Conservation (phyloP, 2,329 filamentous ascomycete genomes). For the Paecilomyces sp. region DNA sequence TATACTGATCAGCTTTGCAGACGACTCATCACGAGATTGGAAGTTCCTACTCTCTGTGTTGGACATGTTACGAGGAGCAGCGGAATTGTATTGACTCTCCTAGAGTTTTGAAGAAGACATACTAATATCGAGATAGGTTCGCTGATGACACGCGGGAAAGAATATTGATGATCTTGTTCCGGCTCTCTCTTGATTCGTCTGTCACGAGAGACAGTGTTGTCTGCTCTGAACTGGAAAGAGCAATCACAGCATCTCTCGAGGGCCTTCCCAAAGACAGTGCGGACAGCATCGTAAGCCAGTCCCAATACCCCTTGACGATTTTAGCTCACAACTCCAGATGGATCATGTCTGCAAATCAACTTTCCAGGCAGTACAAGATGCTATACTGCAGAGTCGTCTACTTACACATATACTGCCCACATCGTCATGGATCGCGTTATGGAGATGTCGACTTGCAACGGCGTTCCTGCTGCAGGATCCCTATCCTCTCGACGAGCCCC, state of each 20-base stretch:
- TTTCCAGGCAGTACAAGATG: slow-evolving; percentile 29
- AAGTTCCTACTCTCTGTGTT: slow-evolving; percentile 26
- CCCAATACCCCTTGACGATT: neutral
- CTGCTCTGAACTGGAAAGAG: slow-evolving; percentile 24
- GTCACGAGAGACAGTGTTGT: slow-evolving; percentile 21
- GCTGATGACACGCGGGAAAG: slow-evolving; percentile 22
- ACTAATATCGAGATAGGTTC: slow-evolving; percentile 19
- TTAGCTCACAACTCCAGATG: slow-evolving; percentile 17
- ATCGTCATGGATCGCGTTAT: slow-evolving; percentile 25
- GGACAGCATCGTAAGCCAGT: slow-evolving; percentile 15
- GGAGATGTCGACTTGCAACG: slow-evolving; percentile 34
- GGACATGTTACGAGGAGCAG: slow-evolving; percentile 22
- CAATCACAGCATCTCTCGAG: slow-evolving; percentile 24
- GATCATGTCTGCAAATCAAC: slow-evolving; percentile 17
- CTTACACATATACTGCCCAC: slow-evolving; percentile 33
- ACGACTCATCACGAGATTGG: slow-evolving; percentile 8
- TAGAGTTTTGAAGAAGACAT: neutral
- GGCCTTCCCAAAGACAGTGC: slow-evolving; percentile 12
- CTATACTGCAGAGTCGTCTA: slow-evolving; percentile 32
- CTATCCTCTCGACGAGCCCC: slow-evolving; percentile 17
- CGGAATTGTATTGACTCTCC: slow-evolving; percentile 19
- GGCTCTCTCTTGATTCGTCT: slow-evolving; percentile 29
- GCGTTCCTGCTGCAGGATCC: slow-evolving; percentile 26
- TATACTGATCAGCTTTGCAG: slow-evolving; percentile 2
- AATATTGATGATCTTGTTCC: slow-evolving; percentile 25